Base-by-base conservation (phyloP, 345 rosid species). In the Citrus cavaleriei region DNA sequence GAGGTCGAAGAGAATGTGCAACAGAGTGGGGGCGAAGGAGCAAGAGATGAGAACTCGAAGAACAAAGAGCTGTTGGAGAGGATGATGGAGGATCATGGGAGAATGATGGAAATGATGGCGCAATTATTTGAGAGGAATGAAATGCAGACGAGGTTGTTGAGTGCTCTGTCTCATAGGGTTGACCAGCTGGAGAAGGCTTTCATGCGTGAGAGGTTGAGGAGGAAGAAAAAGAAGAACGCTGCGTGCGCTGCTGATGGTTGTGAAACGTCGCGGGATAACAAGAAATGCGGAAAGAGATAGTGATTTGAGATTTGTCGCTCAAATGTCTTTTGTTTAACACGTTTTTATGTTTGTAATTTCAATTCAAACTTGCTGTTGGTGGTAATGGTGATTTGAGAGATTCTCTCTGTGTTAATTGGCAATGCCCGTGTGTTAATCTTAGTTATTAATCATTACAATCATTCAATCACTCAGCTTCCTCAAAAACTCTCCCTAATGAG, bases 61-160 rank as follows among this genome's bases (percentile, higher is more conserved):
- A 90, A 70, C 34, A 78, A 74, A 76, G 86, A 84, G 71, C 28
- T 86, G 73, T 6, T 86, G 77, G 82, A 83, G 81, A 90, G 82
- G 82, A 86, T 86, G 84, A 18, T 83, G 77, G 89, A 89, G 84
- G 96, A 89, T n/a, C 91, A 88, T 35, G 90, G 83, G 82, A 86
- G 79, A 79, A 86, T 87, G 84, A 87, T 90, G 90, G 80, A 82
- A 5, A 3, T 89, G 85, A 88, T 90, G 91, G 73, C 77, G 9
- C 80, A 81, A 57, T 58, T 90, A 77, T 73, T 85, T 9, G 88
- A 88, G 88, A 85, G 77, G 86, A 90, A 90, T 78, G 83, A 81
- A 55, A 73, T 54, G 88, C 93, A 92, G 74, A 84, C 83, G 0
- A 79, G 65, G 83, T 2, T 92, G 74, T 38, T 92, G 58, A 77